A percentile compares a stretch with the other conserved stretches of the same genome.
Evolutionary conservation across 371 early-diverging fungal species (phyloP).

Genomic region (Choanephora cucurbitarum): DNA sequence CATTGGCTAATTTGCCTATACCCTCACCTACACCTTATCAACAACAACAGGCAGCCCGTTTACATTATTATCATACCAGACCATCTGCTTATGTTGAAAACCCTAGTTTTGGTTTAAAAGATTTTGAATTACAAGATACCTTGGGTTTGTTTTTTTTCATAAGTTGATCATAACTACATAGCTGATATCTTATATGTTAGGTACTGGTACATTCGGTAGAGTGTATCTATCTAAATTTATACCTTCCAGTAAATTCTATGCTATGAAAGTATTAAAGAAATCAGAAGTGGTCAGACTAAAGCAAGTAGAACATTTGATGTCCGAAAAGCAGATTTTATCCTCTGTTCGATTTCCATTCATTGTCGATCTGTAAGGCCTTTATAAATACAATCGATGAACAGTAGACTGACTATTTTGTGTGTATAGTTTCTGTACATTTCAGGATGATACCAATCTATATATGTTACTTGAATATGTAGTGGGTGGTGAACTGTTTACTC

Average conservation of each 20-base stretch:
- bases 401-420: not conserved
- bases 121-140: slow-evolving; percentile 50
- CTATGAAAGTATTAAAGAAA: slow-evolving; percentile 95
- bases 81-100: slow-evolving; percentile 44
- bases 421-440: slow-evolving; percentile 70
- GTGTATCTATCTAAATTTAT: slow-evolving; percentile 82
- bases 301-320: slow-evolving; percentile 58
- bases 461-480: slow-evolving; percentile 92
- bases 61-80: slow-evolving; percentile 44
- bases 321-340: slow-evolving; percentile 33
- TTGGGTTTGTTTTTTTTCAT: slow-evolving; percentile 25
- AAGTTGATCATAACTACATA: too few species aligned
- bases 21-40: slow-evolving; percentile 26
- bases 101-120: slow-evolving; percentile 43
- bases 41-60: slow-evolving; percentile 39
- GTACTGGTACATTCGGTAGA: slow-evolving; percentile 94
- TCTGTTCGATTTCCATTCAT: slow-evolving; percentile 34
- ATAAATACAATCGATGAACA: not conserved
- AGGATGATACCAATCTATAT: slow-evolving; percentile 77
- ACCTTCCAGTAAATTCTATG: slow-evolving; percentile 76
- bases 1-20: slow-evolving; percentile 24
- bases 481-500: slow-evolving; percentile 89
- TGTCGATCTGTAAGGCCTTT: slow-evolving; percentile 39
- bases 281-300: slow-evolving; percentile 89
- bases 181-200: slow-evolving; percentile 39